phyloP scores from a whole-genome alignment of 208 protist species.

The Angomonas deanei region DNA sequence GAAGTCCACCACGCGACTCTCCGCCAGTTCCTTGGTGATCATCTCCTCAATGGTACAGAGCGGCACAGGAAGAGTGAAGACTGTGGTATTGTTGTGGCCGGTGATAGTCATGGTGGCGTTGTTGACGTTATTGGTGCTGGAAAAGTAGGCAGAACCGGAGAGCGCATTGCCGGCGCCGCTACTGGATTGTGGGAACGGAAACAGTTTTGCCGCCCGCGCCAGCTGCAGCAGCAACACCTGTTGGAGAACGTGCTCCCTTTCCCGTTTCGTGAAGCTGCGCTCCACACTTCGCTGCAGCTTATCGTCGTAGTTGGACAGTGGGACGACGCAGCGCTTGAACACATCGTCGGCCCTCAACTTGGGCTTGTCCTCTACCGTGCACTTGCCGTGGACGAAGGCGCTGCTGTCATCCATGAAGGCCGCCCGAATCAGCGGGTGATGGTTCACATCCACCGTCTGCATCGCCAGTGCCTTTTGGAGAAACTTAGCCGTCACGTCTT shows the following conservation, averaged over 20 bases:
- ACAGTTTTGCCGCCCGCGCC: slow-evolving; percentile 15
- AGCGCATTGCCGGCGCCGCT: neutral
- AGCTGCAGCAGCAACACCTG: slow-evolving; percentile 29
- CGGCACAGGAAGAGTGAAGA: slow-evolving; percentile 2
- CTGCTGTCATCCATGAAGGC: neutral
- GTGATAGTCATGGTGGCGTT: neutral
- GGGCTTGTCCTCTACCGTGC: neutral
- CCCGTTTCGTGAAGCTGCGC: slow-evolving; percentile 41
- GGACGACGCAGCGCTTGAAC: slow-evolving; percentile 7
- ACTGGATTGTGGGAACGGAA: slow-evolving; percentile 2
- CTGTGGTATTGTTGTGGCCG: slow-evolving; percentile 1
- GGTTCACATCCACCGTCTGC: neutral
- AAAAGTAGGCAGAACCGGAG: neutral
- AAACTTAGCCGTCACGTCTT: neutral
- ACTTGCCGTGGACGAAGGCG: neutral
- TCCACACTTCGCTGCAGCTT: slow-evolving; percentile 33
- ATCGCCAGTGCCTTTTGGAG: slow-evolving; percentile 2
- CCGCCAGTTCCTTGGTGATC: slow-evolving; percentile 16
- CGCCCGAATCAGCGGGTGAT: neutral
- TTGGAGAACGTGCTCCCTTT: slow-evolving; percentile 45
- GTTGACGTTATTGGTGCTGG: neutral
- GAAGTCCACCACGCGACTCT: slow-evolving; percentile 22
- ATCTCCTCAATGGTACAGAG: slow-evolving; percentile 28
- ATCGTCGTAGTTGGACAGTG: slow-evolving; percentile 15
- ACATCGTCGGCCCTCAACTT: slow-evolving; percentile 1